phyloP scores from a whole-genome alignment of 805 yeast genomes.

The Sugiyamaella americana region DNA sequence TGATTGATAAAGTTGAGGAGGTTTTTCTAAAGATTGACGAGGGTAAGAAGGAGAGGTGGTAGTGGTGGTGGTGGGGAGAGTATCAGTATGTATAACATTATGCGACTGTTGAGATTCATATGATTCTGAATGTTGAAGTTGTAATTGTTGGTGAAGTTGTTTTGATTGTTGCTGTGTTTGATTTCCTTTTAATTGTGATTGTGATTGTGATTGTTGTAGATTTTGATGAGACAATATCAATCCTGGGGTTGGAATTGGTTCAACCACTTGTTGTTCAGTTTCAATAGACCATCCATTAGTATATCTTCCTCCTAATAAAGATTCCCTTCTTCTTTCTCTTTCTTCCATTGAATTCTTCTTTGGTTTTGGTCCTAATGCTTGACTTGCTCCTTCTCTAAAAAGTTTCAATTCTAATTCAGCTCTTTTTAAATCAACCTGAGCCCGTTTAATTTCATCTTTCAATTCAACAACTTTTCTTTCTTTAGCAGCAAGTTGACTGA shows the following conservation, averaged over 20 bases:
- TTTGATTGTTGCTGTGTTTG: not conserved
- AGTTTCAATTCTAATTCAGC: conserved; percentile 34
- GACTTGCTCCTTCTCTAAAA: conserved; percentile 25
- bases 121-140: not conserved
- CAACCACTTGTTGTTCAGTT: not conserved
- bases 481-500: conserved; percentile 34
- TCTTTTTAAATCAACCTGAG: conserved; percentile 29
- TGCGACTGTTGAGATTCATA: not conserved
- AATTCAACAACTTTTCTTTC: conserved; percentile 36
- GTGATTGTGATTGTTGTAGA: not conserved
- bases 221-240: not conserved
- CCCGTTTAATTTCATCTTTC: conserved; percentile 24
- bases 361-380: conserved; percentile 16
- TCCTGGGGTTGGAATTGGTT: not conserved
- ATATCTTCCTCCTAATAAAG: not conserved
- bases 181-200: too few species aligned
- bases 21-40: not conserved
- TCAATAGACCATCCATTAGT: not conserved
- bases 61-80: too few species aligned
- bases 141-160: not conserved
- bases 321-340: not conserved
- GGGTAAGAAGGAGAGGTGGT: too few species aligned
- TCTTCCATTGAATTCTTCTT: not conserved
- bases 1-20: not conserved
- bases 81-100: not conserved